Evolutionary conservation across 805 yeast genomes (phyloP), one percentile per base, ranked within the genome.

Genomic region (Candida germanica): DNA sequence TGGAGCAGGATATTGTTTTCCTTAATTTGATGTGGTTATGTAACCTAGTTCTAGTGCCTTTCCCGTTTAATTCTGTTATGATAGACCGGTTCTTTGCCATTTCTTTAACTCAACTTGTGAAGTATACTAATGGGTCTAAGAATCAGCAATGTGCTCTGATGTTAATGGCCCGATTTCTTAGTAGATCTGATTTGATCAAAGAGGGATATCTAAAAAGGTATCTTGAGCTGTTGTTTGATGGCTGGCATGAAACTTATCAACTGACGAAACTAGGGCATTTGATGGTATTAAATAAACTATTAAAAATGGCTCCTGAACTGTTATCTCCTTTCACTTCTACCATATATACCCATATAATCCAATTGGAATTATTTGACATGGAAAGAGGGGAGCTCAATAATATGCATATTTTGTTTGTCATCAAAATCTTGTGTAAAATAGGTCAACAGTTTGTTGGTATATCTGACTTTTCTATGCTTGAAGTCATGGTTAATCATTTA

Each of bases 1-100:
- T 36, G 5, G 24, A 19, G 18, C 51, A 36, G n/a, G 39, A 42
- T 23, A 65, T 61, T 34, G 35, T 41, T 1, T 64, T 60, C 39
- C 31, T 80, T 8, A 51, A 79, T 27, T 56, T 87, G 6, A 61
- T 83, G 3, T 89, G 96, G 95, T 66, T 87, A 7, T 71, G 82
- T 0, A 76, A 81, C 7, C 59, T 88, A 15, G 71, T 79, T 0
- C 60, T 84, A n/a, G 76, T 80, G 0, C 97, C 98, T 0, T 88
- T 89, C 50, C 70, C 75, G 2, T 60, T 89, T 17, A 58, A 55
- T 1, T 43, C 58, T 0, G 56, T 81, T 11, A 43, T 53, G 2
- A 39, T 51, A 0, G 38, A 56, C 0, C 35, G 53, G 2, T 47
- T 81, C 1, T 70, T 64, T 29, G 39, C 46, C 0, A 42, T 71